These are phyloP conservation scores for Blastomyces gilchristii DNA, from an alignment of 2,329 filamentous ascomycete genomes.

Conservation along the genomic window DNA sequence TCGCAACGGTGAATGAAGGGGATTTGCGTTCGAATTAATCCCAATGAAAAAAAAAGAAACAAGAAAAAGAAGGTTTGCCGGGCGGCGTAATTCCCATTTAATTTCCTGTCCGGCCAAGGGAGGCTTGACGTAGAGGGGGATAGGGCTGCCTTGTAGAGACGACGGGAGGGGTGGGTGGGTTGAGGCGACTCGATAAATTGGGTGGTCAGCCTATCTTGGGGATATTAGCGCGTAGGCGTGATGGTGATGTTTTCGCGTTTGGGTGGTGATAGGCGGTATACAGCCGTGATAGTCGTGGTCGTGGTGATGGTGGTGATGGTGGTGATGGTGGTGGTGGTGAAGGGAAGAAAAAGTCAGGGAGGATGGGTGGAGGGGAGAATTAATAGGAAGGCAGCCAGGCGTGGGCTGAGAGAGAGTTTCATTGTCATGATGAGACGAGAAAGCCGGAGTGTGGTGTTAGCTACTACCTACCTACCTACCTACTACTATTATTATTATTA, in stretches of 20 bases:
- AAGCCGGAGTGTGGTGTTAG: too few relatives aligned
- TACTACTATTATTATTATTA: too few relatives aligned
- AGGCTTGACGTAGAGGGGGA: too few relatives aligned
- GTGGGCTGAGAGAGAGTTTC: conserved; percentile 21
- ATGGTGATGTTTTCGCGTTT: not conserved
- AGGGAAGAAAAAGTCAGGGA: conserved; percentile 17
- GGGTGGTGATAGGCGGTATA: not conserved
- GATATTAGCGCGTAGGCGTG: too few relatives aligned
- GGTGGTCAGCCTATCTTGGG: not conserved
- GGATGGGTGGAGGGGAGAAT: not conserved
- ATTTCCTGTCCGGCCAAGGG: too few relatives aligned
- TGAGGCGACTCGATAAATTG: not conserved
- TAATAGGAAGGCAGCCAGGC: conserved; percentile 7
- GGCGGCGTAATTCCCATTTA: too few relatives aligned
- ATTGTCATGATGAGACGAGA: conserved; percentile 19
- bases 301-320: not conserved
- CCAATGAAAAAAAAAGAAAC: not conserved
- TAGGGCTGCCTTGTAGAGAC: not conserved
- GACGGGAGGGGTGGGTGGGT: not conserved
- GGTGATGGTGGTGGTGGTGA: conserved; percentile 16
- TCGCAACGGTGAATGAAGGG: not conserved
- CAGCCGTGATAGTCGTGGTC: not conserved
- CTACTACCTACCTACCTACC: too few relatives aligned
- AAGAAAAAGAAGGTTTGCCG: not conserved
- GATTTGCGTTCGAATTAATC: not conserved